Percentiles rank a stretch among this genome's conserved stretches.
Evolutionary conservation across 305 asterid species (phyloP).

Genomic region (Fraxinus nigra): DNA sequence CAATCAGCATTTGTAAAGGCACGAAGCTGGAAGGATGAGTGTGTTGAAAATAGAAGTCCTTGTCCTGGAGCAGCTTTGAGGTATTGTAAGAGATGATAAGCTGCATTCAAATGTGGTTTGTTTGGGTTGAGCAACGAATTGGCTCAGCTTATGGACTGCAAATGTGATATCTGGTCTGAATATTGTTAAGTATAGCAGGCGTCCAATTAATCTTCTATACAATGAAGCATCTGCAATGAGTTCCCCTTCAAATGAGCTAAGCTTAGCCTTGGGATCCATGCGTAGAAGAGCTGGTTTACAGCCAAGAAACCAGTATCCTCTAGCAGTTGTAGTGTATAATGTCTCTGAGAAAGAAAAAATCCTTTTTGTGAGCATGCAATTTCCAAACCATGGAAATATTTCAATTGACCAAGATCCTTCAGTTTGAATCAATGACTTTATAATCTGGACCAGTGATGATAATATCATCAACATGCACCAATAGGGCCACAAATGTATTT

Average conservation of each 20-base stretch:
- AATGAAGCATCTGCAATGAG: neutral
- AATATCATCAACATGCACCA: neutral
- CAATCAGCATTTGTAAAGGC: neutral
- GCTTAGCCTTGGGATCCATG: neutral
- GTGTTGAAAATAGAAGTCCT: neutral
- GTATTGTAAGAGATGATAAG: neutral
- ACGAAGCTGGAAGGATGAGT: neutral
- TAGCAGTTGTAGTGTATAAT: neutral
- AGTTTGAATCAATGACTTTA: neutral
- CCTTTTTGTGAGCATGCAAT: neutral
- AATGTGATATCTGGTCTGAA: neutral
- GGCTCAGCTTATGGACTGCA: neutral
- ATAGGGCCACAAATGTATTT: neutral
- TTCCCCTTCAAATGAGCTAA: neutral
- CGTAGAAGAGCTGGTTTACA: neutral
- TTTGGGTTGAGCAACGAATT: neutral
- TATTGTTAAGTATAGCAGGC: neutral
- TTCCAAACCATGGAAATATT: neutral
- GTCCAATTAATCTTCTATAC: neutral
- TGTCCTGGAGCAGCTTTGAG: neutral
- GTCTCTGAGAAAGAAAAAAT: neutral
- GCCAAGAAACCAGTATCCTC: neutral
- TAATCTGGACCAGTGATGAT: neutral
- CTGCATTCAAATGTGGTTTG: neutral
- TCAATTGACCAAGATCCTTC: neutral